Evolutionary conservation across 2,329 filamentous ascomycete species (phyloP).

Genomic region (Colletotrichum eleusines): DNA sequence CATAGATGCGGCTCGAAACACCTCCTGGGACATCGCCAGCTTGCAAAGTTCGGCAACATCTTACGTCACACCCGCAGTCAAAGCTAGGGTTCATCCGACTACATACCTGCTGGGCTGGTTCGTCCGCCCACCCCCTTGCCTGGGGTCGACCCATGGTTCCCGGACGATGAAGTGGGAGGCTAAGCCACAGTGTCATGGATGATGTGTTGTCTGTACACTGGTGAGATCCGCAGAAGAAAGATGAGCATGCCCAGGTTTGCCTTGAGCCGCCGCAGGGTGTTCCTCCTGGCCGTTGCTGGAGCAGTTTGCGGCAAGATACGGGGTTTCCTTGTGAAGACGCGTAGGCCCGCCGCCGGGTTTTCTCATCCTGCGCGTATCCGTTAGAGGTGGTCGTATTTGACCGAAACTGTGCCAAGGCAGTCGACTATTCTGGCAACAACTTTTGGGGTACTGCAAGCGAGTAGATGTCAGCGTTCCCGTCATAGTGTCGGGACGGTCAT

Average conservation of each 20-base stretch:
- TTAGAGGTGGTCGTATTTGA: slow-evolving; percentile 23
- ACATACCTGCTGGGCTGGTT: not conserved
- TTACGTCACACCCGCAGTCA: not conserved
- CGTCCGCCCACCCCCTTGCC: not conserved
- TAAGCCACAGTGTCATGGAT: slow-evolving; percentile 35
- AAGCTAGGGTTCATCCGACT: not conserved
- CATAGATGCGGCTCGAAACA: not conserved
- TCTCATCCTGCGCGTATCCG: slow-evolving; percentile 19
- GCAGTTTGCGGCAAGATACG: slow-evolving; percentile 5
- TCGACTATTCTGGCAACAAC: not conserved
- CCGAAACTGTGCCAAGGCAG: not conserved
- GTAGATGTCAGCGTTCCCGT: not conserved
- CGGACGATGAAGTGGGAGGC: slow-evolving; percentile 28
- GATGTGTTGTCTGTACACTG: slow-evolving; percentile 29
- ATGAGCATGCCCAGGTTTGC: not conserved
- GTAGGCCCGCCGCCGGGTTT: slow-evolving; percentile 8
- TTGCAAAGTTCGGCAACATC: not conserved
- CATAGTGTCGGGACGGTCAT: not conserved
- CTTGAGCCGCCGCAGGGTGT: not conserved
- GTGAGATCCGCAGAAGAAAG: slow-evolving; percentile 31
- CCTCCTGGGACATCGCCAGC: not conserved
- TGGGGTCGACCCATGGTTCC: not conserved
- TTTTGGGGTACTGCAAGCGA: slow-evolving; percentile 1
- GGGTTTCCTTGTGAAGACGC: slow-evolving; percentile 12
- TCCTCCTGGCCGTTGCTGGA: not conserved